phyloP scores from a whole-genome alignment of 345 rosid species.

The Populus simonii region DNA sequence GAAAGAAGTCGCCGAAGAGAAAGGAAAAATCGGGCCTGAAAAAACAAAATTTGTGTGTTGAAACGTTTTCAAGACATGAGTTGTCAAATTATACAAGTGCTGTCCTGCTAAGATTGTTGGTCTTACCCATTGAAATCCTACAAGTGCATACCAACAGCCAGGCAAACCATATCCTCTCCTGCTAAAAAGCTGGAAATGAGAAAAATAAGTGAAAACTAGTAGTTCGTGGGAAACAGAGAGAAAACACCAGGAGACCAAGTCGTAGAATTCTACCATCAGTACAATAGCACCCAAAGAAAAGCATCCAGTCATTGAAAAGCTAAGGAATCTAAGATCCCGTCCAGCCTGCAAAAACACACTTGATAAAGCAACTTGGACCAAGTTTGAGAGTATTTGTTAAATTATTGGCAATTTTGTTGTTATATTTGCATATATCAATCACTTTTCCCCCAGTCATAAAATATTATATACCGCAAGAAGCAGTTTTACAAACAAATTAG shows the following conservation, averaged over 20 bases:
- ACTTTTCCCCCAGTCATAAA: no score
- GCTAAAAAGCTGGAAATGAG: constrained; percentile 42
- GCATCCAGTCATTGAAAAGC: constrained; percentile 73
- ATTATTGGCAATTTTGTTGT: no score
- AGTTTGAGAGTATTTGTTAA: no score
- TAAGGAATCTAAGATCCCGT: constrained; percentile 69
- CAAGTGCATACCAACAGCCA: constrained; percentile 67
- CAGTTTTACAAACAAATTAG: no score
- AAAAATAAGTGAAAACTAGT: neutral
- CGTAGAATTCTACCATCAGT: constrained; percentile 46
- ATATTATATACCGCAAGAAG: no score
- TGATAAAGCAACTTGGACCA: neutral
- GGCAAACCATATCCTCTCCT: constrained; percentile 59
- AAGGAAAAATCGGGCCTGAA: constrained; percentile 63
- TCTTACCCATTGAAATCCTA: constrained; percentile 78
- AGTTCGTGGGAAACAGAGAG: neutral
- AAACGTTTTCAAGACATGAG: neutral
- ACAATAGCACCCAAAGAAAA: constrained; percentile 47
- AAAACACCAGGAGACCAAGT: neutral
- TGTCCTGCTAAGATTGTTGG: neutral
- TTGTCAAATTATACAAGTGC: neutral
- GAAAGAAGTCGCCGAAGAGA: constrained; percentile 63
- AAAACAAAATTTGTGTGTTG: neutral
- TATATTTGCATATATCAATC: no score
- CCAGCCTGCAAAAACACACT: constrained; percentile 53